Conservation (phyloP, 352 stramenopile species). For the Globisporangium paddicum region DNA sequence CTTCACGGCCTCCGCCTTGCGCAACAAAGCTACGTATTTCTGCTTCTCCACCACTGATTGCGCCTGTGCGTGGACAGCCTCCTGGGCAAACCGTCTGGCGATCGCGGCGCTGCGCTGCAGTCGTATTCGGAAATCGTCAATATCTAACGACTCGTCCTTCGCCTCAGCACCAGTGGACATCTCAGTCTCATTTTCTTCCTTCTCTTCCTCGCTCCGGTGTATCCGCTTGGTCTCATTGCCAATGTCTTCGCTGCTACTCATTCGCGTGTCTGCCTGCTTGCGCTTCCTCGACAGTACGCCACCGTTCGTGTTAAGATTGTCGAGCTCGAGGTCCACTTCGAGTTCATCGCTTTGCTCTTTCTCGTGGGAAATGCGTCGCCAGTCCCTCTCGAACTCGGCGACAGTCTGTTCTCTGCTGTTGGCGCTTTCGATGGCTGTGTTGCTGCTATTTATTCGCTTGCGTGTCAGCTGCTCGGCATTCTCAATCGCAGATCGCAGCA, state of each 20-base stretch:
- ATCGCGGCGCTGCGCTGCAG: conserved; percentile 47
- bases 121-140: conserved; percentile 71
- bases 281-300: conserved; percentile 2
- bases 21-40: conserved; percentile 41
- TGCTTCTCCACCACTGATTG: conserved; percentile 36
- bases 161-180: neutral
- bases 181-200: neutral
- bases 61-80: conserved; percentile 26
- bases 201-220: conserved; percentile 13
- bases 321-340: neutral
- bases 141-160: conserved; percentile 8
- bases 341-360: conserved; percentile 2
- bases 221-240: conserved; percentile 16
- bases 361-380: neutral
- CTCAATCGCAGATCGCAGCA: conserved; percentile 30
- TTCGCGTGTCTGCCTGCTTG: conserved; percentile 10
- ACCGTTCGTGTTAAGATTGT: neutral
- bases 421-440: neutral
- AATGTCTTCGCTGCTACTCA: conserved; percentile 17
- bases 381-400: neutral
- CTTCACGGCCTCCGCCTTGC: conserved; percentile 28
- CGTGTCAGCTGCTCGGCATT: conserved; percentile 34
- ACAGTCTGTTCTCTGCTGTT: conserved; percentile 1
- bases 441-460: conserved; percentile 4
- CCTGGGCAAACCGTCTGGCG: conserved; percentile 28